phyloP scores from a whole-genome alignment of 1,284 basidiomycete genomes.

The Fistulinella staudtii region DNA sequence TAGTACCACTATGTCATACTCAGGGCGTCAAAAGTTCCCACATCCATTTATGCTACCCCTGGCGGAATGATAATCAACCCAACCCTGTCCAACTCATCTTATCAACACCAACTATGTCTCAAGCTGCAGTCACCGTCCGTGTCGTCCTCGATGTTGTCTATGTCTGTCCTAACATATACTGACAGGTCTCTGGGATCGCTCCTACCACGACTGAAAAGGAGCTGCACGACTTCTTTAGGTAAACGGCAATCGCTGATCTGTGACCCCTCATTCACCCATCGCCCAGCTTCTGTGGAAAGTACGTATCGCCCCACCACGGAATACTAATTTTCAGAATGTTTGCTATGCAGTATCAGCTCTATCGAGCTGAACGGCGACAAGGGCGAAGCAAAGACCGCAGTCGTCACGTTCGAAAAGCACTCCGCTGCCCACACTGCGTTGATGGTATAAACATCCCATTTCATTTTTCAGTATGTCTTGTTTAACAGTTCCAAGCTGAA shows the following conservation, averaged over 20 bases:
- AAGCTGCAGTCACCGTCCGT: conserved; percentile 23
- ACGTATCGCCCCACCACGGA: conserved; percentile 16
- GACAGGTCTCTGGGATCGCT: conserved; percentile 63
- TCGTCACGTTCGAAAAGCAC: conserved; percentile 70
- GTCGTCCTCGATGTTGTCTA: background rate
- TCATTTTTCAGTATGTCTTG: background rate
- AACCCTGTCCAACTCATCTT: background rate
- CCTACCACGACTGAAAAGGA: conserved; percentile 56
- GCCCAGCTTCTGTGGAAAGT: conserved; percentile 74
- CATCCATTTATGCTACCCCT: conserved; percentile 1
- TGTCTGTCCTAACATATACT: background rate
- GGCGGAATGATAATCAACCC: conserved; percentile 5
- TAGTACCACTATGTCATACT: conserved; percentile 20
- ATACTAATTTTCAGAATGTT: background rate
- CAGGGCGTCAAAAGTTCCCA: conserved; percentile 11
- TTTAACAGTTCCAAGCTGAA: conserved; percentile 49
- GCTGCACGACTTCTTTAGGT: conserved; percentile 77
- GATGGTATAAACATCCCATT: conserved; percentile 45
- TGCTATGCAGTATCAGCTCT: conserved; percentile 49
- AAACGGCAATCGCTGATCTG: conserved; percentile 14
- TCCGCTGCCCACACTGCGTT: conserved; percentile 77
- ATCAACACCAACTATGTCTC: conserved; percentile 19
- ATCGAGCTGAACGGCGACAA: conserved; percentile 50
- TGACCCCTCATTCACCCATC: conserved; percentile 9
- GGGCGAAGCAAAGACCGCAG: conserved; percentile 40